Conservation (phyloP, 2,329 filamentous ascomycete genomes). For the Dryadomyces quercus-mongolicae region DNA sequence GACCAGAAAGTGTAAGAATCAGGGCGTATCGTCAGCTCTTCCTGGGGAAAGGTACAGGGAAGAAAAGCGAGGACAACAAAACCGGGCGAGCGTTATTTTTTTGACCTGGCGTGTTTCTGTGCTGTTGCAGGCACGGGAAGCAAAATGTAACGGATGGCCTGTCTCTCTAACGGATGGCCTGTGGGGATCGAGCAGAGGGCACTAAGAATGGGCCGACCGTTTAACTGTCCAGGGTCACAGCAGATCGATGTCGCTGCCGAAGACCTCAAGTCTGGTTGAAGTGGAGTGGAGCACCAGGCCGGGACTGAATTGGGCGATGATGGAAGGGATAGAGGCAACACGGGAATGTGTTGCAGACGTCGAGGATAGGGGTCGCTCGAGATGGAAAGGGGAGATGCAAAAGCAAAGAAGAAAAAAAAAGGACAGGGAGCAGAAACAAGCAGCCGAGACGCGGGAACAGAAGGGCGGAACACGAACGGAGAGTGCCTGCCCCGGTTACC, state of each 20-base stretch:
- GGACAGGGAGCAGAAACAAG: neutral
- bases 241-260: constrained; percentile 11
- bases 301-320: constrained; percentile 7
- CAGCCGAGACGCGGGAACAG: neutral
- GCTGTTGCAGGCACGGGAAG: neutral
- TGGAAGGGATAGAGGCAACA: constrained; percentile 4
- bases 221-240: constrained; percentile 6
- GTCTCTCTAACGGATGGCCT: constrained; percentile 4
- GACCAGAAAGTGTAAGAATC: neutral
- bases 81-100: neutral
- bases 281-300: constrained; percentile 7
- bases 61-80: neutral
- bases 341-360: constrained; percentile 1
- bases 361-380: neutral
- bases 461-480: too few species aligned
- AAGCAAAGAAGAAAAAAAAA: neutral
- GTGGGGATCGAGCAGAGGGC: constrained; percentile 3
- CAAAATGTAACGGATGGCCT: constrained; percentile 2
- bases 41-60: neutral
- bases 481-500: too few species aligned
- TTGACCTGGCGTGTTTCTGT: neutral
- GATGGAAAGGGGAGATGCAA: neutral
- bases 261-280: constrained; percentile 6
- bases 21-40: neutral
- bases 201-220: constrained; percentile 3